phyloP scores from a whole-genome alignment of 2,329 filamentous ascomycete genomes.

The Phaeosphaeriaceae sp. region DNA sequence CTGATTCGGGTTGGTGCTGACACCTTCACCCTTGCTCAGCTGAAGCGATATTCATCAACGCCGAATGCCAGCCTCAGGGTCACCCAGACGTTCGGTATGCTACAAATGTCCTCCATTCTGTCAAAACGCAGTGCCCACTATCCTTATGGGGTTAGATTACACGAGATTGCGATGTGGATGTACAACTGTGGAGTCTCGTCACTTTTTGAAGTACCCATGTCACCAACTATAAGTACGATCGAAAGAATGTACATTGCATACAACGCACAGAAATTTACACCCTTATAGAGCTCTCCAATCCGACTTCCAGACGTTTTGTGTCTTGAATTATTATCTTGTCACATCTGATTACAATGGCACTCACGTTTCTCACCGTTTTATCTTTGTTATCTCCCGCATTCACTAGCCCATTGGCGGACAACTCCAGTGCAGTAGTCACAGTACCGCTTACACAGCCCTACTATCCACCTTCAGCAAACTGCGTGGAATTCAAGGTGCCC shows the following conservation, averaged over 20 bases:
- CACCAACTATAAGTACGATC: background rate
- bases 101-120: background rate
- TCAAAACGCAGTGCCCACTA: background rate
- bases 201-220: no score
- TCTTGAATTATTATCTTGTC: no score
- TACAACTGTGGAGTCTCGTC: no score
- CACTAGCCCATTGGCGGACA: background rate
- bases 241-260: background rate
- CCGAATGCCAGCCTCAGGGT: background rate
- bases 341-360: background rate
- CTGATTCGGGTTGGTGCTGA: background rate
- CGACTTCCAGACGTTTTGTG: no score
- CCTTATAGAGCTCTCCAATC: no score
- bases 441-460: background rate
- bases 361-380: background rate
- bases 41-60: background rate
- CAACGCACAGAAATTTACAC: no score
- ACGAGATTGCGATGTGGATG: background rate
- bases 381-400: background rate
- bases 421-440: background rate
- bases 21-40: background rate
- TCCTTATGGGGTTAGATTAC: background rate
- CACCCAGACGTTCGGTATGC: background rate
- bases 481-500: slow-evolving; percentile 3
- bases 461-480: slow-evolving; percentile 2